Conservation (phyloP, 177 flowering plant genomes). For the Telopea speciosissima region DNA sequence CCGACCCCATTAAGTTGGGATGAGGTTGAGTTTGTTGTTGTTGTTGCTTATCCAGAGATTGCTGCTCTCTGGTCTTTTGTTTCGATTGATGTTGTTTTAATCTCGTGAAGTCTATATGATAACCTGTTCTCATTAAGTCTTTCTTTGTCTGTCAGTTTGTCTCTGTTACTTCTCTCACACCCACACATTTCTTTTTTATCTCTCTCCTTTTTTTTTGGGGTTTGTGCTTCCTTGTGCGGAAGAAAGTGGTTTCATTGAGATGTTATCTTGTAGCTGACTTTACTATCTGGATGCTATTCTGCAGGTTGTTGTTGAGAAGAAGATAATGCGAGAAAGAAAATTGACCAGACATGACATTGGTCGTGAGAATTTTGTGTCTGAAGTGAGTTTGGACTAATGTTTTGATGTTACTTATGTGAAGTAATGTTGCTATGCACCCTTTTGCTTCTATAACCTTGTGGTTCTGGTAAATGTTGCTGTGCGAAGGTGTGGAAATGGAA, state of each 20-base stretch:
- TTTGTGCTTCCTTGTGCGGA: neutral
- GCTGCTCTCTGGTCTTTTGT: no score
- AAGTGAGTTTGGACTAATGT: constrained; percentile 42
- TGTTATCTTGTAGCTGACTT: constrained; percentile 1
- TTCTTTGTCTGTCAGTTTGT: no score
- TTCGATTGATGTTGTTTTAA: no score
- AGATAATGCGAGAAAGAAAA: constrained; percentile 77
- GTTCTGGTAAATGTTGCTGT: constrained; percentile 7
- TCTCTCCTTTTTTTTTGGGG: neutral
- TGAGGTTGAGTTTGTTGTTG: no score
- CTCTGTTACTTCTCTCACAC: no score
- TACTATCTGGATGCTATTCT: constrained; percentile 7
- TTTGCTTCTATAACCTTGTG: constrained; percentile 4
- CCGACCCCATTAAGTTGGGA: no score
- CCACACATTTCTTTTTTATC: no score
- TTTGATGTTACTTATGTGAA: no score
- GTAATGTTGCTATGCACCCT: neutral
- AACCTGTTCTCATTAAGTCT: neutral
- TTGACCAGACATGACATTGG: constrained; percentile 90
- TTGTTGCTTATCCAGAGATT: no score
- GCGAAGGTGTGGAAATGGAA: constrained; percentile 98
- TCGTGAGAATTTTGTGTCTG: constrained; percentile 76
- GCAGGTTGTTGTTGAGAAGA: constrained; percentile 98
- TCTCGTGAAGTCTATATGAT: no score
- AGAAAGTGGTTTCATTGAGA: neutral